Evolutionary conservation across 495 filamentous ascomycete species (phyloP).

Genomic region (Neurospora sp.): DNA sequence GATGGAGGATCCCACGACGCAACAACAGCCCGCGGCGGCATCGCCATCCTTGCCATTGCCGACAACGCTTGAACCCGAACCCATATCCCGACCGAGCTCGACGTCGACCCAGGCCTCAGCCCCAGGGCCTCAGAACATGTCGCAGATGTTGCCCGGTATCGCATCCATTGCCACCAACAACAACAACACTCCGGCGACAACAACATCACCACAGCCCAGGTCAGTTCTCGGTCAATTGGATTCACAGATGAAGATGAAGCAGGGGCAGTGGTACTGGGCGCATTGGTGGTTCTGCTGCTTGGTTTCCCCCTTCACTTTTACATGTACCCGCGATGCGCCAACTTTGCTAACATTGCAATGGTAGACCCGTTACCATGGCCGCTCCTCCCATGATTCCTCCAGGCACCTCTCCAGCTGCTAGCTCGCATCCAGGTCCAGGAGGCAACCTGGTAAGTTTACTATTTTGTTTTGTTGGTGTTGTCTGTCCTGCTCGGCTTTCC

Average conservation of each 20-base stretch:
- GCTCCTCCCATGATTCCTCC: conserved; percentile 34
- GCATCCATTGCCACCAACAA: conserved; percentile 45
- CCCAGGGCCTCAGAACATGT: conserved; percentile 24
- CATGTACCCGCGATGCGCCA: neutral
- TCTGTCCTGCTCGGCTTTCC: neutral
- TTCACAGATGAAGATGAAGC: neutral
- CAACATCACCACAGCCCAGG: conserved; percentile 55
- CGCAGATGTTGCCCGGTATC: conserved; percentile 47
- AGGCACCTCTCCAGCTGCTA: conserved; percentile 53
- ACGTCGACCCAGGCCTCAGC: conserved; percentile 27
- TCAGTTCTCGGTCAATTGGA: conserved; percentile 26
- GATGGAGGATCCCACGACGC: conserved; percentile 26
- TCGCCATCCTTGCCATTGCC: conserved; percentile 16
- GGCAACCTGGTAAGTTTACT: conserved; percentile 53
- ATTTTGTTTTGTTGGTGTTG: conserved; percentile 5
- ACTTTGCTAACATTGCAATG: neutral
- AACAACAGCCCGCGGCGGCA: conserved; percentile 13
- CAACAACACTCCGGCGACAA: conserved; percentile 22
- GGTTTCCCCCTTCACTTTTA: neutral
- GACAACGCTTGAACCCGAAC: conserved; percentile 34
- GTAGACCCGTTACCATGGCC: conserved; percentile 19
- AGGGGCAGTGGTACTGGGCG: neutral
- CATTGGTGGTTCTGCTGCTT: neutral
- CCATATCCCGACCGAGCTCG: conserved; percentile 40
- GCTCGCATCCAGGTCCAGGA: conserved; percentile 54